Conservation (phyloP, 208 protist genomes). For the Crithidia fasciculata region DNA sequence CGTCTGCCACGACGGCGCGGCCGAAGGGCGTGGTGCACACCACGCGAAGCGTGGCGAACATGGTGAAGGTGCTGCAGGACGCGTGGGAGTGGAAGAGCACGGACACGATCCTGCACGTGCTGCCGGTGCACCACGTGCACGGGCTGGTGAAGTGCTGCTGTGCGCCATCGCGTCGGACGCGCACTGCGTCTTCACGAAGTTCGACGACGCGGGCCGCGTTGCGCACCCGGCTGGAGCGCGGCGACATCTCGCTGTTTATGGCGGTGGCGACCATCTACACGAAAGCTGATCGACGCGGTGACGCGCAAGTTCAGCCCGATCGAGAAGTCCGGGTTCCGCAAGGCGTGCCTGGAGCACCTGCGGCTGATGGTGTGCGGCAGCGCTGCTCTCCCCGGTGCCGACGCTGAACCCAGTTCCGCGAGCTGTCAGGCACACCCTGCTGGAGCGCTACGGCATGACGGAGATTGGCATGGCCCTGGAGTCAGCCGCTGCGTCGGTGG, state of each 20-base stretch:
- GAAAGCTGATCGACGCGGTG: conserved; percentile 81
- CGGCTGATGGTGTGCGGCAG: conserved; percentile 97
- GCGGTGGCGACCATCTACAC: conserved; percentile 98
- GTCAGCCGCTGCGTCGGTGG: conserved; percentile 85
- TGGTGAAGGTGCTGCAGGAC: conserved; percentile 77
- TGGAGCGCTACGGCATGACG: conserved; percentile 98
- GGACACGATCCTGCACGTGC: conserved; percentile 92
- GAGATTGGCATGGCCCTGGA: conserved; percentile 97
- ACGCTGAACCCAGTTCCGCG: conserved; percentile 88
- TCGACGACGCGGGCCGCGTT: conserved; percentile 73
- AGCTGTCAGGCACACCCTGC: conserved; percentile 91
- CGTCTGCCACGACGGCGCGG: conserved; percentile 93
- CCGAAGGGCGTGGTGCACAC: conserved; percentile 95
- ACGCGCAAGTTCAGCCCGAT: conserved; percentile 40
- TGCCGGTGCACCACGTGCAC: conserved; percentile 98
- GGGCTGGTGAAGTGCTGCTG: conserved; percentile 95
- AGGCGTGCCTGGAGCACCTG: conserved; percentile 46
- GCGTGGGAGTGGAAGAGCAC: conserved; percentile 91
- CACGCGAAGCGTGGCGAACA: conserved; percentile 86
- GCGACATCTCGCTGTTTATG: conserved; percentile 95
- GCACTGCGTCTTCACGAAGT: conserved; percentile 75
- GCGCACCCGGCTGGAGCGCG: conserved; percentile 60
- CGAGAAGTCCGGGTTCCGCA: conserved; percentile 60
- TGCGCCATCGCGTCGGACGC: conserved; percentile 89
- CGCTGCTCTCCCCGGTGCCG: conserved; percentile 86